Evolutionary conservation across 2,329 filamentous ascomycete species (phyloP).

Genomic region (Aspergillus fructus): DNA sequence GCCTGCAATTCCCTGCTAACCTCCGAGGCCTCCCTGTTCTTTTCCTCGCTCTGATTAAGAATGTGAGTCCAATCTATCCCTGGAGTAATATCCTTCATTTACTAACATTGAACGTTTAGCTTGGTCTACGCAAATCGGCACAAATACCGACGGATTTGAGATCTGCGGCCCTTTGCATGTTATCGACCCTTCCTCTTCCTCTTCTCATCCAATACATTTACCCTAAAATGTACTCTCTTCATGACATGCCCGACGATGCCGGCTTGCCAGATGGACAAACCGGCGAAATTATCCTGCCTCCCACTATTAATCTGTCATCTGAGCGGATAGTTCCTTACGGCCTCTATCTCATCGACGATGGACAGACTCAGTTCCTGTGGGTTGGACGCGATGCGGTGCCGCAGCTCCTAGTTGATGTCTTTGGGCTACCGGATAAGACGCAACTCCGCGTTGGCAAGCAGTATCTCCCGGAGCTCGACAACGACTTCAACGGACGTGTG

Average conservation of each 20-base stretch:
- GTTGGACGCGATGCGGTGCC: conserved; percentile 89
- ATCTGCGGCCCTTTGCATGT: conserved; percentile 84
- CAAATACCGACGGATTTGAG: conserved; percentile 93
- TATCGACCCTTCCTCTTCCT: conserved; percentile 90
- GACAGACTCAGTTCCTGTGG: conserved; percentile 97
- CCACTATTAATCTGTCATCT: conserved; percentile 80
- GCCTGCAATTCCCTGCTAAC: conserved; percentile 91
- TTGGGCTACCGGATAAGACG: conserved; percentile 78
- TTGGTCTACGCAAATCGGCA: conserved; percentile 83
- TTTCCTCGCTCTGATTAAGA: conserved; percentile 94
- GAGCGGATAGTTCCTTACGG: conserved; percentile 86
- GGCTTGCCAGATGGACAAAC: conserved; percentile 82
- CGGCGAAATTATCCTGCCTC: conserved; percentile 85
- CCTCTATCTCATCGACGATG: conserved; percentile 93
- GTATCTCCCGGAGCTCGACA: conserved; percentile 80
- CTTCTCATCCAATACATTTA: conserved; percentile 93
- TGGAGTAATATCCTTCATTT: conserved; percentile 2
- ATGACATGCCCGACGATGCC: conserved; percentile 94
- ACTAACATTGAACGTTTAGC: conserved; percentile 40
- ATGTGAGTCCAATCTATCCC: conserved; percentile 57
- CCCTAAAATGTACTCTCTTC: conserved; percentile 77
- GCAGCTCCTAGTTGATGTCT: conserved; percentile 84
- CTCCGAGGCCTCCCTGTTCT: conserved; percentile 82
- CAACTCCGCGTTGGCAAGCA: conserved; percentile 91
- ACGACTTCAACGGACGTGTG: conserved; percentile 94